Base-by-base conservation (phyloP, 2,329 filamentous ascomycete species). In the Geosmithia flava region DNA sequence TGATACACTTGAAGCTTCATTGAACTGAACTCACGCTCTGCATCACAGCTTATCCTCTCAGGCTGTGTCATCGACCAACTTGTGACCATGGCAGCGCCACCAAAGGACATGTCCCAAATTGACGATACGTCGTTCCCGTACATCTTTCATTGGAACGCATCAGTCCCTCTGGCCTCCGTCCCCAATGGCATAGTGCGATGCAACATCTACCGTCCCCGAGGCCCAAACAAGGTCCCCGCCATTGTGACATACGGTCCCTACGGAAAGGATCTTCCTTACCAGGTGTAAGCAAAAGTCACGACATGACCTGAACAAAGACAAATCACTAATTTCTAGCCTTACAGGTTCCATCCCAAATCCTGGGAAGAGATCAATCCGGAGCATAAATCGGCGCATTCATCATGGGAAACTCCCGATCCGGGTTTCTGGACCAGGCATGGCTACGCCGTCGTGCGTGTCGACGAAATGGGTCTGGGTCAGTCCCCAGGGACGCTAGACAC, bases 241-340 rank as follows among this genome's bases (percentile, higher is more conserved):
- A 59, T 87, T 8, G 76, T 83, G 2, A 87, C 82, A 0, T 87
- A 87, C 53, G 83, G 83, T 0, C 83, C 83, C 0, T 87, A 87
- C 53, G 83, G 83, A 44, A 87, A 87, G 54, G 82, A 87, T 54
- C 83, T 85, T 37, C 75, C 70, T 19, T 86, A 86, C 58, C 67
- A 69, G 49, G 66, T 71, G 67, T 70, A 68, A 61, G 46, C 72
- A 70, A 53, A 56, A 61, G 29, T 11, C 29, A n/a, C n/a, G n/a
- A 20, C 10, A 10, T 42, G 41, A 17, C 20, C 10, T 16, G 19
- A 2, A 20, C 29, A 30, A 11, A 15, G 20, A 11, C 23, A 7
- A 13, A 15, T 23, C 19, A 17, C 15, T 40, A 16, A 27, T 47
- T 5, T 15, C 56, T 42, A 70, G 20, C 16, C n/a, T 42, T 6